Evolutionary conservation across 2,329 filamentous ascomycete genomes (phyloP), one percentile per base, ranked within the genome.

Genomic region (Tothia fuscella): DNA sequence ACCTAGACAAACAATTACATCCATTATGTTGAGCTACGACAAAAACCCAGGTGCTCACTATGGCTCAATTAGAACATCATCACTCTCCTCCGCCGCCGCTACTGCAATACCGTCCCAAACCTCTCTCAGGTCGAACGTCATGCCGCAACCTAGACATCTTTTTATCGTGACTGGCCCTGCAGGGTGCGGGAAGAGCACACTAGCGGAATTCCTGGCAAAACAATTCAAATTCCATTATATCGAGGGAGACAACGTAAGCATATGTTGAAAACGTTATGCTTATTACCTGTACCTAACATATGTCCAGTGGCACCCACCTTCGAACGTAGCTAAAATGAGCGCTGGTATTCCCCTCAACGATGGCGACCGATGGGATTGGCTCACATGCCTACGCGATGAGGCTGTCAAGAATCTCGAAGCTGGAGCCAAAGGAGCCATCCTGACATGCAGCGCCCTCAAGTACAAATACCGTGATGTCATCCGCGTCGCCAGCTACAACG

Each of bases 311-410:
- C 69, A 73, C 52, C 67, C 68, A 2, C 58, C 61, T 26, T 54
- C 59, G 9, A 70, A 71, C 45, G 64, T 71, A 25, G 80, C 88
- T 42, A 98, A 96, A 64, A 98, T 98, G 91, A 71, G 74, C 55
- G 72, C 71, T 51, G 85, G 85, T 50, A 79, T 78, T 43, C 87
- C 91, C 2, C 71, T 98, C 26, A 93, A 83, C 43, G 91, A 98
- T 57, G 80, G 79, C 46, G 91, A 98, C 64, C 82, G 91, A 49
- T 96, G 91, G 91, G 89, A 95, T 66, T 98, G 91, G 91, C 78
- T 98, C 14, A 67, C 68, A 42, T 50, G 60, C 5, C 59, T 70
- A 7, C 64, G 67, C 49, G 63, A 69, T 49, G 54, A 65, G 50
- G 60, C 65, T 3, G 51, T 68, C 46, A 48, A 46, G 14, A 50